Evolutionary conservation across 805 yeast species (phyloP).

Genomic region (Metschnikowia picachoensis): DNA sequence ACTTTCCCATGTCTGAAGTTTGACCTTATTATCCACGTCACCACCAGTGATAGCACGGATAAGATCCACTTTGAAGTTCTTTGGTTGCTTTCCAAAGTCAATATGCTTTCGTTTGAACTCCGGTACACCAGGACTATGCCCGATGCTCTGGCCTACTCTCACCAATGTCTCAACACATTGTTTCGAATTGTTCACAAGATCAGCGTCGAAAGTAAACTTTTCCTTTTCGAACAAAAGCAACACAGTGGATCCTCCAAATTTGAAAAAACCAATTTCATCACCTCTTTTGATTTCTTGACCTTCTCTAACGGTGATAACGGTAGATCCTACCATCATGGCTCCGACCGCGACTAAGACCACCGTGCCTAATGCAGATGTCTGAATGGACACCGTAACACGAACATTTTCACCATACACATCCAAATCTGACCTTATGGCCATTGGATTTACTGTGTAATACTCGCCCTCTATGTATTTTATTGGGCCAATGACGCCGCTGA

Average conservation of each 20-base stretch:
- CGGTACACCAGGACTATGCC: constrained; percentile 53
- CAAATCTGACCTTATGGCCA: constrained; percentile 85
- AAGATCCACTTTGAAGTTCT: constrained; percentile 45
- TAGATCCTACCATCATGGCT: constrained; percentile 99
- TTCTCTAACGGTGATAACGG: constrained; percentile 60
- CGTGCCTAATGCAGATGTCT: constrained; percentile 71
- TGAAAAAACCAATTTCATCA: constrained; percentile 89
- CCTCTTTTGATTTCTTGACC: constrained; percentile 61
- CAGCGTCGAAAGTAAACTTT: constrained; percentile 63
- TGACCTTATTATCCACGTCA: constrained; percentile 30
- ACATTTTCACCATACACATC: constrained; percentile 94
- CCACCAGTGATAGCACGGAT: constrained; percentile 60
- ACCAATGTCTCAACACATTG: constrained; percentile 77
- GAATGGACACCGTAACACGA: constrained; percentile 71
- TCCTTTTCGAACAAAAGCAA: constrained; percentile 57
- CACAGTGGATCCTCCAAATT: constrained; percentile 93
- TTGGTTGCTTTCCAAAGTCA: constrained; percentile 44
- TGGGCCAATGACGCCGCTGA: constrained; percentile 65
- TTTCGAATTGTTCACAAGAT: constrained; percentile 62
- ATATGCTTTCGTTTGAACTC: constrained; percentile 49
- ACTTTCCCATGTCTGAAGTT: constrained; percentile 38
- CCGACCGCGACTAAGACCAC: constrained; percentile 82
- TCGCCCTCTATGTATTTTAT: constrained; percentile 78
- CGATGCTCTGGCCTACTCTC: constrained; percentile 88
- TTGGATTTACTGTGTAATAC: constrained; percentile 94